phyloP scores from a whole-genome alignment of 2,329 filamentous ascomycete species.

The Colletotrichum australisinense region DNA sequence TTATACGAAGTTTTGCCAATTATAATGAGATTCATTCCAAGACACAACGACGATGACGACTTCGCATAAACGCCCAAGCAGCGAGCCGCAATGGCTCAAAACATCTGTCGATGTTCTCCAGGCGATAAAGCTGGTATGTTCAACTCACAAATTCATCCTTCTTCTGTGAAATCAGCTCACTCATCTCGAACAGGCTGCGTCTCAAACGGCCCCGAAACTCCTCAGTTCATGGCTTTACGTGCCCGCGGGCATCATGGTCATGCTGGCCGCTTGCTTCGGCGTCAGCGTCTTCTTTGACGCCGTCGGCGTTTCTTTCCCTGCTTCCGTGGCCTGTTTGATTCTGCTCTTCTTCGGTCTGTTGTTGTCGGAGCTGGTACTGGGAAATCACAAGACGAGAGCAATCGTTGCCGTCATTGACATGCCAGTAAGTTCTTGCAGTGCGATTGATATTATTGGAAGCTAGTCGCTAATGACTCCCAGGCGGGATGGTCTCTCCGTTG shows the following conservation, averaged over 20 bases:
- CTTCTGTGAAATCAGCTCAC: fast-evolving
- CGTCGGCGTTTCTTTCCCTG: conserved; percentile 65
- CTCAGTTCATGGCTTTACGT: conserved; percentile 61
- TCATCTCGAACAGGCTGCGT: background rate
- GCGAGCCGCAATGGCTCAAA: conserved; percentile 8
- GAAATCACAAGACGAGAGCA: conserved; percentile 58
- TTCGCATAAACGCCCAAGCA: background rate
- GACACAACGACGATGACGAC: conserved; percentile 8
- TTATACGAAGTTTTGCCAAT: too few relatives aligned
- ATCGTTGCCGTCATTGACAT: conserved; percentile 64
- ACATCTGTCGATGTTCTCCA: background rate
- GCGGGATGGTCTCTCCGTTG: conserved; percentile 68
- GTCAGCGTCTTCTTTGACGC: conserved; percentile 56
- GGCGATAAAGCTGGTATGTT: conserved; percentile 27
- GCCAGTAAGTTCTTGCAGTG: conserved; percentile 52
- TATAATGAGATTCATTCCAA: background rate
- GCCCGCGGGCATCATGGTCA: conserved; percentile 55
- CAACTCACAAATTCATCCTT: background rate
- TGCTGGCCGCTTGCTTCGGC: conserved; percentile 56
- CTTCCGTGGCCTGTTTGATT: conserved; percentile 69
- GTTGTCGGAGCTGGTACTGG: conserved; percentile 57
- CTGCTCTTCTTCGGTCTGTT: conserved; percentile 64
- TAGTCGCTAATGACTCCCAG: conserved; percentile 44
- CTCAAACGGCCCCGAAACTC: conserved; percentile 38
- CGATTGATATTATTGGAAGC: fast-evolving